Evolutionary conservation across 2,329 filamentous ascomycete species (phyloP).

Genomic region (Colletotrichum incanum): DNA sequence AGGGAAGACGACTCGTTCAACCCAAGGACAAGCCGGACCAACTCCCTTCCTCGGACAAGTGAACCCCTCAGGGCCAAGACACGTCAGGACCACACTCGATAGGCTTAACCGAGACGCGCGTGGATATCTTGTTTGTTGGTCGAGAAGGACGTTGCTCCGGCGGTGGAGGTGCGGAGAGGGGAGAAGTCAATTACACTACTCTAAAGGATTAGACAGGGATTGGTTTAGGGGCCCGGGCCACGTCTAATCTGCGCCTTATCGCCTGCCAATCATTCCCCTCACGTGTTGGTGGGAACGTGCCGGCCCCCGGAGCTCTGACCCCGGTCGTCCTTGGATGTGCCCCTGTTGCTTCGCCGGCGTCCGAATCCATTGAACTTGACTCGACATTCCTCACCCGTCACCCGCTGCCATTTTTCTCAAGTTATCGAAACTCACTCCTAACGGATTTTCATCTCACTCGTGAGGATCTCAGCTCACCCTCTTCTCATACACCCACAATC

Average conservation of each 20-base stretch:
- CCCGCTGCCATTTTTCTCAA: neutral
- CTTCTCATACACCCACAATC: neutral
- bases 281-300: slow-evolving; percentile 28
- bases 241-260: slow-evolving; percentile 37
- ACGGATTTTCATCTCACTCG: neutral
- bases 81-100: neutral
- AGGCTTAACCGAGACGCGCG: slow-evolving; percentile 7
- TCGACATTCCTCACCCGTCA: neutral
- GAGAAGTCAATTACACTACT: neutral
- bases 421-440: neutral
- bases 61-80: neutral
- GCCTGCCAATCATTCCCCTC: slow-evolving; percentile 41
- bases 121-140: slow-evolving; percentile 38
- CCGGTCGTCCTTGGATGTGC: slow-evolving; percentile 1
- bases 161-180: slow-evolving; percentile 27
- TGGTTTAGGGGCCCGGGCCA: slow-evolving; percentile 17
- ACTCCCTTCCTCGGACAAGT: slow-evolving; percentile 18
- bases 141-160: slow-evolving; percentile 6
- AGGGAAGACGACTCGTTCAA: slow-evolving; percentile 1
- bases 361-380: neutral
- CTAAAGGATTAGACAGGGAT: slow-evolving; percentile 6
- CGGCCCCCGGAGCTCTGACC: slow-evolving; percentile 21
- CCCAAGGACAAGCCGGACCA: slow-evolving; percentile 16
- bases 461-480: neutral
- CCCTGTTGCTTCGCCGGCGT: neutral